Evolutionary conservation across 2,329 filamentous ascomycete species (phyloP).

Genomic region (Phyllosticta citribraziliensis): DNA sequence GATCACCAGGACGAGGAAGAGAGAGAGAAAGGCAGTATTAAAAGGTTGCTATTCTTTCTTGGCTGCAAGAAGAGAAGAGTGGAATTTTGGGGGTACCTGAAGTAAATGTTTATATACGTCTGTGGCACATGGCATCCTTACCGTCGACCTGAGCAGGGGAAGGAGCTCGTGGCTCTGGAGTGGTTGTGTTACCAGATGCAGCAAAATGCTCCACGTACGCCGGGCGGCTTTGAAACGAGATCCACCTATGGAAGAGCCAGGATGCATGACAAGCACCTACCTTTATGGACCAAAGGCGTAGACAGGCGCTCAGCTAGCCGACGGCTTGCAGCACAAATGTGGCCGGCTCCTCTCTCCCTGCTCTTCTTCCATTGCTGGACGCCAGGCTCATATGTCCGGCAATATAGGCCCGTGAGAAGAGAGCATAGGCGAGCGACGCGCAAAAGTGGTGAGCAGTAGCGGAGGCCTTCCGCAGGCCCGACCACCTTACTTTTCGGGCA

Average conservation of each 20-base stretch:
- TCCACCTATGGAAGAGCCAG: slow-evolving; percentile 6
- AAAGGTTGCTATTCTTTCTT: neutral
- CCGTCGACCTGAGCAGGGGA: neutral
- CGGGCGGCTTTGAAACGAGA: slow-evolving; percentile 7
- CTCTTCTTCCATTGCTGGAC: neutral
- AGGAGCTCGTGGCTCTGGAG: neutral
- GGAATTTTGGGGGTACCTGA: neutral
- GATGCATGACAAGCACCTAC: slow-evolving; percentile 2
- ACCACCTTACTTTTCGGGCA: neutral
- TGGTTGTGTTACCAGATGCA: neutral
- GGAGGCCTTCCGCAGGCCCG: neutral
- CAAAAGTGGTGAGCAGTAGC: neutral
- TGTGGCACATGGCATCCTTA: neutral
- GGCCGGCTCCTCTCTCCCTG: neutral
- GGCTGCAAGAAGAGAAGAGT: neutral
- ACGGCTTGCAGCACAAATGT: neutral
- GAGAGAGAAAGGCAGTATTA: neutral
- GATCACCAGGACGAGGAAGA: slow-evolving; percentile 1
- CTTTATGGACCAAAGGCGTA: neutral
- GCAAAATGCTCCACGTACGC: slow-evolving; percentile 2
- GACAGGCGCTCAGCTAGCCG: neutral
- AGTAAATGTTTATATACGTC: neutral
- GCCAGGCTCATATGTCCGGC: neutral
- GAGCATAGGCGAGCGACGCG: neutral
- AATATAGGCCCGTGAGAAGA: neutral